Evolutionary conservation across 2,329 filamentous ascomycete species (phyloP), one percentile per base, ranked within the genome.

Genomic region (Fusarium sp.): DNA sequence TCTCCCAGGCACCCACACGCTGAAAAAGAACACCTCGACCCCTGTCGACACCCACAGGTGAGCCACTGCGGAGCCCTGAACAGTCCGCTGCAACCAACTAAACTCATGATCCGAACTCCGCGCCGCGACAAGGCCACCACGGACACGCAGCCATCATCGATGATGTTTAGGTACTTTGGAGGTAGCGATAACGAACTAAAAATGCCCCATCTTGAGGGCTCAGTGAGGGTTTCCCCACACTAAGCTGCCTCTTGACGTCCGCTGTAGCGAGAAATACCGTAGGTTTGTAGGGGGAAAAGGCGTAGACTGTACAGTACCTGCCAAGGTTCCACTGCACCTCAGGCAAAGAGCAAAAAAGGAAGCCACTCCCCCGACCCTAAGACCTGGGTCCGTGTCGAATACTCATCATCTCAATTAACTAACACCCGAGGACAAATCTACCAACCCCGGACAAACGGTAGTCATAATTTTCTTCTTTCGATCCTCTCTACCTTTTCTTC

Each of bases 311-410:
- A 16, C n/a, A 34, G 54, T 59, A 59, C 59, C 55, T 63, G 24
- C 47, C 59, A 47, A 64, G 40, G 59, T 68, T 52, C 63, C 70
- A 70, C 67, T 65, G 20, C 38, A 61, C 71, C 71, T 71, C 67
- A 77, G 72, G 75, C 73, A 75, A 74, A 71, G 72, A 69, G 73
- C 75, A 75, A 73, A 77, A 76, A 75, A 75, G 68, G 73, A 71
- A 68, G 73, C 73, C 63, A 68, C 69, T 70, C 73, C 73, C 75
- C 75, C 73, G 65, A 74, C 63, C 59, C 68, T 64, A 59, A 60
- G 49, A 60, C 50, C 59, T 55, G 63, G 71, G 66, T 58, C 62
- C 73, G 71, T 63, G 70, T 63, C 59, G 65, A 70, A 72, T 70
- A 63, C 49, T 66, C 67, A 72, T 69, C 75, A 70, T 59, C 63